A percentile compares a stretch with the other conserved stretches of the same genome.
phyloP scores from a whole-genome alignment of 805 yeast genomes.

The Metschnikowia borealis region DNA sequence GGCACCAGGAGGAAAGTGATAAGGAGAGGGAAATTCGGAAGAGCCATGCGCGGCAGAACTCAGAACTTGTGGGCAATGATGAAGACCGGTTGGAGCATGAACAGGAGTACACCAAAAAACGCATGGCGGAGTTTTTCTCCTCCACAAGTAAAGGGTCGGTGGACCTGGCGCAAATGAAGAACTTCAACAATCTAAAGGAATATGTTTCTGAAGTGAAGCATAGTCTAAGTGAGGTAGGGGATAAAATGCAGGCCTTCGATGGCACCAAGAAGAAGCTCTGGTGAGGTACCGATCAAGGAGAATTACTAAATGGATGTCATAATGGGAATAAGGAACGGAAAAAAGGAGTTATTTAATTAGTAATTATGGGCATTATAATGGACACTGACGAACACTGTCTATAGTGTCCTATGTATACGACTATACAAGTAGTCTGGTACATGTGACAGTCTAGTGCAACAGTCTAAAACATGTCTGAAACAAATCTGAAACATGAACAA shows the following conservation, averaged over 20 bases:
- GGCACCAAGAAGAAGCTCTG: slow-evolving; percentile 42
- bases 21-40: slow-evolving; percentile 16
- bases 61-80: slow-evolving; percentile 4
- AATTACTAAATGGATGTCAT: no score
- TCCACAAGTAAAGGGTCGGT: slow-evolving; percentile 12
- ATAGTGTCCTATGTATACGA: no score
- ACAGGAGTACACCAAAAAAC: slow-evolving; percentile 10
- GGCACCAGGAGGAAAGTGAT: slow-evolving; percentile 21
- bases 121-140: slow-evolving; percentile 17
- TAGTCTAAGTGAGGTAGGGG: slow-evolving; percentile 50
- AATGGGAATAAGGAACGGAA: no score
- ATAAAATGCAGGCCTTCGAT: slow-evolving; percentile 46
- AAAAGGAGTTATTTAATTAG: no score
- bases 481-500: no score
- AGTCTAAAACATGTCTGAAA: no score
- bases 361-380: no score
- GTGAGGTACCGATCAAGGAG: slow-evolving; percentile 15
- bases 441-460: no score
- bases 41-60: slow-evolving; percentile 9
- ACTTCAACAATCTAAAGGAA: slow-evolving; percentile 48
- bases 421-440: no score
- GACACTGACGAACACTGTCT: no score
- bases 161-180: slow-evolving; percentile 26
- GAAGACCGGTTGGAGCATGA: slow-evolving; percentile 10
- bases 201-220: slow-evolving; percentile 48